These are phyloP conservation scores for Eutrema salsugineum DNA, from an alignment of 441 rosid species.

Conservation along the genomic window DNA sequence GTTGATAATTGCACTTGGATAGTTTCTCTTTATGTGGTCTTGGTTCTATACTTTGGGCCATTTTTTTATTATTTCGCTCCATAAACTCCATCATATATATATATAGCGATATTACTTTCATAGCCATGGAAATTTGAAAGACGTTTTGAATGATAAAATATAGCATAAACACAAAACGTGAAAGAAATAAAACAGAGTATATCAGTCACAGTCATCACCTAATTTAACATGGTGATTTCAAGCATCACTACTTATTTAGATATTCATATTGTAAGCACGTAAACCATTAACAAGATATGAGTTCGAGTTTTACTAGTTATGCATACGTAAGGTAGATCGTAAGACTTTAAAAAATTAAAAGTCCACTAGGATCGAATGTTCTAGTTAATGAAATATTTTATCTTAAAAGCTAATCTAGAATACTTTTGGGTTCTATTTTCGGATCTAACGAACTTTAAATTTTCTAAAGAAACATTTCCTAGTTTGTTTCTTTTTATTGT, in stretches of 20 bases:
- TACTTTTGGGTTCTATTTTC: slow-evolving; percentile 10
- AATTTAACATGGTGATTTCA: not conserved
- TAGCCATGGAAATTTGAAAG: not conserved
- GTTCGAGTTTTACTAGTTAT: not conserved
- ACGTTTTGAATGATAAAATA: not conserved
- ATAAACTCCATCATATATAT: not conserved
- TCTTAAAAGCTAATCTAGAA: not conserved
- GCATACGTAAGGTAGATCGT: not conserved
- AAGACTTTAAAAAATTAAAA: not conserved
- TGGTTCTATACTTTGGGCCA: not conserved
- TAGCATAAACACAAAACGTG: not conserved
- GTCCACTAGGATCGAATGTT: slow-evolving; percentile 7
- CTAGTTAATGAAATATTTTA: not conserved
- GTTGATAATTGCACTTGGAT: not conserved
- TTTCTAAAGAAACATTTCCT: slow-evolving; percentile 5
- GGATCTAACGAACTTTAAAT: slow-evolving; percentile 4
- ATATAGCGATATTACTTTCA: not conserved
- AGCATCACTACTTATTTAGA: not conserved
- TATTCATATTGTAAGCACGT: not conserved
- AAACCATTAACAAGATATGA: not conserved
- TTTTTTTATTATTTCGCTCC: not conserved
- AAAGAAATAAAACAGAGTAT: not conserved
- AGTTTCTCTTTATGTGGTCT: not conserved
- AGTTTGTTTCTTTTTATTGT: slow-evolving; percentile 6
- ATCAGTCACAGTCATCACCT: not conserved